Evolutionary conservation across 768 basidiomycete genomes (phyloP).

Genomic region (Leccinum olivaceopallidum): DNA sequence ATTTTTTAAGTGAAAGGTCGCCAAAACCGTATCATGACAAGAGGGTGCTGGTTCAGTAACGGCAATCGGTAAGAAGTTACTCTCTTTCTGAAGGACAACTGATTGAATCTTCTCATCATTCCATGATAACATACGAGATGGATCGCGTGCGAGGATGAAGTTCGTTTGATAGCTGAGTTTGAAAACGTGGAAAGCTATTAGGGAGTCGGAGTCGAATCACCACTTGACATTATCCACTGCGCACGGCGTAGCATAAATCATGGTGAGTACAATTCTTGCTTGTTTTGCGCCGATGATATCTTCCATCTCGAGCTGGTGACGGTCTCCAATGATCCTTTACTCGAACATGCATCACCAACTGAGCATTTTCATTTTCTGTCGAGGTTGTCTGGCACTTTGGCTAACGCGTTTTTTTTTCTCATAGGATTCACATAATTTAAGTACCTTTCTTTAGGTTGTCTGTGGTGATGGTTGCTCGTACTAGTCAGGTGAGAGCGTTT

Average conservation of each 20-base stretch:
- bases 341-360: conserved; percentile 77
- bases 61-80: too few species aligned
- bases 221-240: not conserved
- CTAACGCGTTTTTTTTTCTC: conserved; percentile 6
- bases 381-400: conserved; percentile 19
- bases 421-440: not conserved
- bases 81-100: too few species aligned
- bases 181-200: not conserved
- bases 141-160: too few species aligned
- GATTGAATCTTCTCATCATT: too few species aligned
- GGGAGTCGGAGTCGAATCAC: not conserved
- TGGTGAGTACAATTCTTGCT: conserved; percentile 34
- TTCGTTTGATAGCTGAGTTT: not conserved
- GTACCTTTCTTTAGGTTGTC: too few species aligned
- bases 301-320: conserved; percentile 77
- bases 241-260: not conserved
- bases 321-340: conserved; percentile 64
- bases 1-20: too few species aligned
- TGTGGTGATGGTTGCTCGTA: not conserved
- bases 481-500: conserved; percentile 9
- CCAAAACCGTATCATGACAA: too few species aligned
- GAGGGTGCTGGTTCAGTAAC: too few species aligned
- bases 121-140: too few species aligned
- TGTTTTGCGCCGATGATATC: conserved; percentile 52
- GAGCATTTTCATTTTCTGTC: conserved; percentile 34